These are phyloP conservation scores for Epichloe bromicola DNA, from an alignment of 2,329 filamentous ascomycete genomes.

Conservation along the genomic window DNA sequence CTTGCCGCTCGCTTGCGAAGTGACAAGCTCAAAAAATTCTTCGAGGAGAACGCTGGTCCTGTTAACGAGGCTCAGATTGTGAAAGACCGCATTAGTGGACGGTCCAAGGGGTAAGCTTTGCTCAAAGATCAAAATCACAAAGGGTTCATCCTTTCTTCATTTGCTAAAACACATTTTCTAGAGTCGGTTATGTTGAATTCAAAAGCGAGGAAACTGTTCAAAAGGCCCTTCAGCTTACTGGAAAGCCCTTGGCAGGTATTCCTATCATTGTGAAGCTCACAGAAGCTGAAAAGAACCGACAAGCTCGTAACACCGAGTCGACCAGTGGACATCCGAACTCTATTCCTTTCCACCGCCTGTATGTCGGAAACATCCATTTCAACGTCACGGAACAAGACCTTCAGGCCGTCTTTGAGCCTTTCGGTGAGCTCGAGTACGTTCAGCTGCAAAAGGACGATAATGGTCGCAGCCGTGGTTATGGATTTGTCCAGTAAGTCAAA, in stretches of 20 bases:
- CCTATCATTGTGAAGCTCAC: slow-evolving; percentile 97
- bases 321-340: slow-evolving; percentile 60
- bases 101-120: slow-evolving; percentile 78
- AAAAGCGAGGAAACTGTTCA: slow-evolving; percentile 88
- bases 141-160: too few species aligned
- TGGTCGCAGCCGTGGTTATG: slow-evolving; percentile 84
- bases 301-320: slow-evolving; percentile 70
- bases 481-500: slow-evolving; percentile 84
- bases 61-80: slow-evolving; percentile 98
- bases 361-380: slow-evolving; percentile 99
- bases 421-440: slow-evolving; percentile 94
- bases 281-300: slow-evolving; percentile 98
- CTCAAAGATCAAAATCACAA: not conserved
- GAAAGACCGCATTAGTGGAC: slow-evolving; percentile 89
- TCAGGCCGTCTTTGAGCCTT: slow-evolving; percentile 92
- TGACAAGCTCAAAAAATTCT: slow-evolving; percentile 91
- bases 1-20: slow-evolving; percentile 87
- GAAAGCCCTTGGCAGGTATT: slow-evolving; percentile 95
- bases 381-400: slow-evolving; percentile 95
- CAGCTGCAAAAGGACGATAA: slow-evolving; percentile 89
- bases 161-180: slow-evolving; percentile 22
- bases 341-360: slow-evolving; percentile 92
- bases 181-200: slow-evolving; percentile 99
- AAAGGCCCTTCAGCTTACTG: slow-evolving; percentile 92
- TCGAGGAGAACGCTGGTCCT: slow-evolving; percentile 85